phyloP scores from a whole-genome alignment of 306 rosid species.

The Cucumis cinereus region DNA sequence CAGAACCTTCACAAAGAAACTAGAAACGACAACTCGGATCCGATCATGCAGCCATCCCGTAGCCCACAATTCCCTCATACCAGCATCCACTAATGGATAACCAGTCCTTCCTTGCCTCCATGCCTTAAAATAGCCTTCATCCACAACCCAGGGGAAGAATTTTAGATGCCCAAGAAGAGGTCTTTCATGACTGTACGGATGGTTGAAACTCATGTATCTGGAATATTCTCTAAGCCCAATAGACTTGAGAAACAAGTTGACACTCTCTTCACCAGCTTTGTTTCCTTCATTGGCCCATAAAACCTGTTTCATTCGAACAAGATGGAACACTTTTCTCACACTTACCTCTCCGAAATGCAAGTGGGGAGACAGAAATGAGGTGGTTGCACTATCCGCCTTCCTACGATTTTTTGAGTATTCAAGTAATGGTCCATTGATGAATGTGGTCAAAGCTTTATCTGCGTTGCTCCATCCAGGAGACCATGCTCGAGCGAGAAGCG shows the following conservation, averaged over 20 bases:
- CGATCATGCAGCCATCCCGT: conserved; percentile 97
- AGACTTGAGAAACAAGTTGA: conserved; percentile 73
- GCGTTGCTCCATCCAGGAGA: conserved; percentile 99
- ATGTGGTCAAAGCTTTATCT: conserved; percentile 70
- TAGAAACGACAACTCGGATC: conserved; percentile 83
- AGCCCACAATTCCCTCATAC: conserved; percentile 98
- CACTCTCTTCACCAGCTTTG: conserved; percentile 79
- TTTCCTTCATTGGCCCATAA: conserved; percentile 88
- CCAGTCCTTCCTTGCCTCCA: conserved; percentile 99
- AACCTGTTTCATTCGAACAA: conserved; percentile 88
- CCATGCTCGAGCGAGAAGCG: conserved; percentile 98
- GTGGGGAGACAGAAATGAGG: conserved; percentile 92
- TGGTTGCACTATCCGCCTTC: conserved; percentile 91
- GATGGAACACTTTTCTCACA: conserved; percentile 88
- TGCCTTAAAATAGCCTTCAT: conserved; percentile 64
- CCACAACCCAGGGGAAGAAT: conserved; percentile 76
- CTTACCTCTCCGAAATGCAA: conserved; percentile 96
- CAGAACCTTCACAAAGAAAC: conserved; percentile 91
- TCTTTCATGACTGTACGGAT: conserved; percentile 68
- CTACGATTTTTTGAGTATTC: conserved; percentile 76
- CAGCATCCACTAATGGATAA: conserved; percentile 94
- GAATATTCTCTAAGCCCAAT: conserved; percentile 91
- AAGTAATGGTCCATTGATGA: conserved; percentile 73
- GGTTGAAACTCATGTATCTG: conserved; percentile 80
- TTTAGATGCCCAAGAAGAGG: conserved; percentile 84